Conservation (phyloP, 1,284 basidiomycete species). For the Irpex sp. region DNA sequence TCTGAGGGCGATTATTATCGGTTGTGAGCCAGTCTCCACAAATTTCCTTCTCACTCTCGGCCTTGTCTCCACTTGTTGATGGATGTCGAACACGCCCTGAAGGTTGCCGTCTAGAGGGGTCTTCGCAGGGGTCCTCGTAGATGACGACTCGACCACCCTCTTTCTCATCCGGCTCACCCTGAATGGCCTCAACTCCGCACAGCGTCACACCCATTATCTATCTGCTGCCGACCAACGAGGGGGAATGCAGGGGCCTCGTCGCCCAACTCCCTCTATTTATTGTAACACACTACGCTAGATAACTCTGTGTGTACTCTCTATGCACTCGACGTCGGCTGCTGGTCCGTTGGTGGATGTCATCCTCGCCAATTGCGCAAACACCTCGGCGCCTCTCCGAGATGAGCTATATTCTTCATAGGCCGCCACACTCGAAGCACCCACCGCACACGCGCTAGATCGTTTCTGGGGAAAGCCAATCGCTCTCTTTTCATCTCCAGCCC, state of each 20-base stretch:
- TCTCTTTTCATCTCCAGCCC: background rate
- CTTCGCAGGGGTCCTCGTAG: background rate
- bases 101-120: background rate
- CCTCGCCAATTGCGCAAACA: slow-evolving; percentile 1
- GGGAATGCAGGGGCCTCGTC: background rate
- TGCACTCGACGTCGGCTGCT: no score
- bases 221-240: background rate
- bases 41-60: slow-evolving; percentile 1
- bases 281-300: background rate
- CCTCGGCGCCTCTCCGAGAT: background rate
- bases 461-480: background rate
- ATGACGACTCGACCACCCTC: background rate
- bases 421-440: background rate
- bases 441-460: background rate
- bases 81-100: background rate
- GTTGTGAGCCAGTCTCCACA: background rate
- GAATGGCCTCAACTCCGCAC: background rate
- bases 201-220: background rate
- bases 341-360: background rate
- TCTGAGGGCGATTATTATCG: background rate
- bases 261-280: background rate
- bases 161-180: background rate
- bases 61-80: background rate
- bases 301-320: background rate
- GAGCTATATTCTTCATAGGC: background rate